Percentiles rank a stretch among this genome's conserved stretches.
Conservation (phyloP, 106 monocot genomes). For the Cymbidium sinense region DNA sequence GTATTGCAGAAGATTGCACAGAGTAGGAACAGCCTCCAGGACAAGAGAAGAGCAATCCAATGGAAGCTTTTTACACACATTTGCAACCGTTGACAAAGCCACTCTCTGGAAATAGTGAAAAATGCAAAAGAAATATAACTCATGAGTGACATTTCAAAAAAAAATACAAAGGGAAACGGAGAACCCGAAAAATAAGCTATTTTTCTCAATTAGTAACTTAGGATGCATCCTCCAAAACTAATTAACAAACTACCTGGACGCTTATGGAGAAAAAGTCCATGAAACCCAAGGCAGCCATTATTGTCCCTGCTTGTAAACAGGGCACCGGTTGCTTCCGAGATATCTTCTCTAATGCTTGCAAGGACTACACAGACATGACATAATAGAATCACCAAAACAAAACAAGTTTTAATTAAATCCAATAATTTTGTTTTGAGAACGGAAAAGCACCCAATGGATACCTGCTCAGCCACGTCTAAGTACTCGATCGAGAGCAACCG, state of each 20-base stretch:
- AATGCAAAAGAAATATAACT: not conserved
- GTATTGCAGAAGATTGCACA: constrained; percentile 71
- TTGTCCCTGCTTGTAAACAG: constrained; percentile 66
- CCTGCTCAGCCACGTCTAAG: constrained; percentile 90
- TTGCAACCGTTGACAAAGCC: constrained; percentile 65
- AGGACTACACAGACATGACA: constrained; percentile 30
- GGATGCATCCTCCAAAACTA: not conserved
- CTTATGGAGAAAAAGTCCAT: constrained; percentile 78
- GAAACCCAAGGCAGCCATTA: constrained; percentile 48
- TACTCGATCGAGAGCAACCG: constrained; percentile 64
- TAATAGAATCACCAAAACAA: not conserved
- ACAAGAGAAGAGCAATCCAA: constrained; percentile 46
- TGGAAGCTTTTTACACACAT: constrained; percentile 71
- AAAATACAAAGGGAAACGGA: not conserved
- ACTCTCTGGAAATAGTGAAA: constrained; percentile 40
- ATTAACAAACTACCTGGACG: constrained; percentile 44
- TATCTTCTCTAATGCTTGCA: constrained; percentile 85
- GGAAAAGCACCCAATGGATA: not conserved
- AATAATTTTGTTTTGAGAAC: not conserved
- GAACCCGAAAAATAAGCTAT: not conserved
- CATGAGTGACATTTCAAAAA: not conserved
- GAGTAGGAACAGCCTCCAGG: constrained; percentile 52
- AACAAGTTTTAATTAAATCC: not conserved
- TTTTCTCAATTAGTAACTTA: not conserved
- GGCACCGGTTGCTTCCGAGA: constrained; percentile 46